Evolutionary conservation across 2,329 filamentous ascomycete genomes (phyloP).

Genomic region (Paecilomyces formosus): DNA sequence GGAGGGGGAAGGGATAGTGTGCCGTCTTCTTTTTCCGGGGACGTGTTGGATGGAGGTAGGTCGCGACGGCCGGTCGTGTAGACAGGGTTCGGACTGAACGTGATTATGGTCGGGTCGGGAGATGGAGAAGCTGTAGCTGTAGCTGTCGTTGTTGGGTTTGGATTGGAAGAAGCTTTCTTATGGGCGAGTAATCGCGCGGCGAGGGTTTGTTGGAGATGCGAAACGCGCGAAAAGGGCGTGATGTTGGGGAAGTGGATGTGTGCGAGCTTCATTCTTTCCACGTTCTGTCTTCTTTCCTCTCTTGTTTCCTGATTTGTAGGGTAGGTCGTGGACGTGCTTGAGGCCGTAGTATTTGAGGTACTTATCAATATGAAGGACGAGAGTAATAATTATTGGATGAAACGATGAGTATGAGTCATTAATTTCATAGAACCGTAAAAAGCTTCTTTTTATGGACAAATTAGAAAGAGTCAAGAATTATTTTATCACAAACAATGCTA

Average conservation of each 20-base stretch:
- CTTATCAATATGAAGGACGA: background rate
- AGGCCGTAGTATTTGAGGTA: too few relatives aligned
- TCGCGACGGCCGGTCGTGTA: constrained; percentile 90
- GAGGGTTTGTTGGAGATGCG: constrained; percentile 50
- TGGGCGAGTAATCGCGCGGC: constrained; percentile 52
- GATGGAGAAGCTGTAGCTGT: constrained; percentile 20
- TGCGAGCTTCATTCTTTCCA: constrained; percentile 43
- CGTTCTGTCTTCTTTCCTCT: background rate
- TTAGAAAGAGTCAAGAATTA: background rate
- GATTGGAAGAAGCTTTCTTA: constrained; percentile 41
- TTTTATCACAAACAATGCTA: background rate
- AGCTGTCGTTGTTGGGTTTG: constrained; percentile 12
- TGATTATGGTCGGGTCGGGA: constrained; percentile 65
- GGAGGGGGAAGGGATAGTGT: constrained; percentile 27
- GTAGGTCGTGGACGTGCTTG: background rate
- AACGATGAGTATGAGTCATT: background rate
- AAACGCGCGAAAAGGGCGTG: constrained; percentile 49
- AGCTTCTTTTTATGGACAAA: background rate
- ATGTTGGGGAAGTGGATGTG: constrained; percentile 53
- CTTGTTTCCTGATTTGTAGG: background rate
- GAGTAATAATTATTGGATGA: background rate
- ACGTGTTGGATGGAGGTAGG: constrained; percentile 32
- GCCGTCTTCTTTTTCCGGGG: constrained; percentile 23
- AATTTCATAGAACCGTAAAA: background rate
- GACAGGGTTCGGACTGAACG: constrained; percentile 73